Evolutionary conservation across 306 rosid species (phyloP), one percentile per base, ranked within the genome.

Genomic region (Inga oerstediana): DNA sequence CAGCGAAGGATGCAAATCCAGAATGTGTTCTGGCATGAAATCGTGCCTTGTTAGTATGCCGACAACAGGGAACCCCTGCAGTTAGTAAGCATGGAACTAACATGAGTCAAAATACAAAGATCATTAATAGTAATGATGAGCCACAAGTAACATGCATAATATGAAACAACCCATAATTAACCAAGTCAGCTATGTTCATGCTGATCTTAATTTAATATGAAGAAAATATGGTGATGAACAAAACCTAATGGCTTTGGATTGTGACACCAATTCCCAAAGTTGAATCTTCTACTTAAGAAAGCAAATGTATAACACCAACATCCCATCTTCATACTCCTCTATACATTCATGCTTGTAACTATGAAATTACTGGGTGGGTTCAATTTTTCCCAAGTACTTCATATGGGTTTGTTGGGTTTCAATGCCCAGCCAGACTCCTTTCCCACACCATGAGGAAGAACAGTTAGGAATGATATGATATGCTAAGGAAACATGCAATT

Each of bases 41-140:
- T 96, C 97, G 19, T 96, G 99, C 83, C 99, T 86, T 2, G 97
- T 96, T 84, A 94, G 81, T 80, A 96, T 89, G 34, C 99, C 98
- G 54, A 91, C 94, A 56, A 93, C 92, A 0, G 97, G 97, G 45
- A 89, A 85, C 87, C 91, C 85, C 99, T 96, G 99, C 91, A 87
- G 66, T 73, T 80, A 78, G 83, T 74, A 75, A 61, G 81, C 74
- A 80, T 56, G 73, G 39, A 83, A 64, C 65, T 70, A 24, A 2
- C 44, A 44, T 77, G 32, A 74, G 73, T 16, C 30, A 49, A 68
- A 61, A 61, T n/a, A 59, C 10, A 43, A 9, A 8, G 44, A 20
- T 17, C n/a, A 15, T 30, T 32, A 32, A 65, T 5, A 5, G 71
- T 15, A 5, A 30, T 65, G 41, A 64, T 30, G 19, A 64, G 9